phyloP scores from a whole-genome alignment of 2,329 filamentous ascomycete species.

The Chaetomium globosum region DNA sequence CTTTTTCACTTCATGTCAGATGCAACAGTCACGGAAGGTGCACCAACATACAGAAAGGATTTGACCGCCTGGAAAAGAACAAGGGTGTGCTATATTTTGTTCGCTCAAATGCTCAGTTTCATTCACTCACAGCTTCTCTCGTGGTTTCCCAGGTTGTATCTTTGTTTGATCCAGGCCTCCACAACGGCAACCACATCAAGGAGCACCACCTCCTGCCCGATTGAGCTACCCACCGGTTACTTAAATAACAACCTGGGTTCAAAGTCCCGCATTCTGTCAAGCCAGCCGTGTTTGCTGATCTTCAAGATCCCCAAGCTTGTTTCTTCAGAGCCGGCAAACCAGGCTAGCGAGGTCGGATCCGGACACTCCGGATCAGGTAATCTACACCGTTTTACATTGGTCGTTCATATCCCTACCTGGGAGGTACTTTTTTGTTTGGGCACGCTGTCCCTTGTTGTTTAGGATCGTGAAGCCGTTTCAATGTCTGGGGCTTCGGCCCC shows the following conservation, averaged over 20 bases:
- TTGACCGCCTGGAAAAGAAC: neutral
- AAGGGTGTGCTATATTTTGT: no score
- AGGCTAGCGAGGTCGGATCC: slow-evolving; percentile 10
- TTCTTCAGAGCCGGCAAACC: slow-evolving; percentile 15
- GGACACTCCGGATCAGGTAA: slow-evolving; percentile 5
- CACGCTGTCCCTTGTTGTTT: no score
- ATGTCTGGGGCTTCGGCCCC: neutral
- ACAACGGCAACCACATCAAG: neutral
- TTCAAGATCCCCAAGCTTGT: slow-evolving; percentile 17
- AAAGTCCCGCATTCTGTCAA: slow-evolving; percentile 1
- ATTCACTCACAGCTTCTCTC: neutral
- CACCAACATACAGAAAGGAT: slow-evolving; percentile 9
- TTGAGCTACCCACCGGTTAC: neutral
- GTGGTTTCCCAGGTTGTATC: neutral
- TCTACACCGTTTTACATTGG: slow-evolving; percentile 6
- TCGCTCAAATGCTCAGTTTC: neutral
- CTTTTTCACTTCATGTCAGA: slow-evolving; percentile 1
- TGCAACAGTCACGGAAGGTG: slow-evolving; percentile 17
- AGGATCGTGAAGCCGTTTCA: neutral
- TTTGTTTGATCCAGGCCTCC: neutral
- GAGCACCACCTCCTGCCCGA: neutral
- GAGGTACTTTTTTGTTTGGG: no score
- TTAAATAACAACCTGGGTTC: neutral
- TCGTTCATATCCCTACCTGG: neutral
- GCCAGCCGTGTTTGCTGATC: slow-evolving; percentile 15